Percentiles rank a stretch among this genome's conserved stretches.
phyloP scores from a whole-genome alignment of 306 rosid species.

The Mimosa bimucronata region DNA sequence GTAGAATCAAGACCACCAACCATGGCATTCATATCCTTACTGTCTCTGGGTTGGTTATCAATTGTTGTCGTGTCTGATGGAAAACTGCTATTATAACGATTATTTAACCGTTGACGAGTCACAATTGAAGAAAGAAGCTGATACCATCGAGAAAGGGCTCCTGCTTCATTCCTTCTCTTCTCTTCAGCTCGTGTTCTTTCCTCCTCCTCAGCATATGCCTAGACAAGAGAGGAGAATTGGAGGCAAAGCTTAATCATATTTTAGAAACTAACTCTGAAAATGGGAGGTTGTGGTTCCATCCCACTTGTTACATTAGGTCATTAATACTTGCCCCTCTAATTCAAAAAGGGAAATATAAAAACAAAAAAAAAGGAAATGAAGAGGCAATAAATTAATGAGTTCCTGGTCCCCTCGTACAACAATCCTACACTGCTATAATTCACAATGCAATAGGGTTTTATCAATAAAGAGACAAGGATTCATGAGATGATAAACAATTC shows the following conservation, averaged over 20 bases:
- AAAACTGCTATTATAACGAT: slow-evolving; percentile 55
- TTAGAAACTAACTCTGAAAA: slow-evolving; percentile 12
- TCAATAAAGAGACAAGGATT: slow-evolving; percentile 3
- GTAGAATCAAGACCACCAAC: slow-evolving; percentile 34
- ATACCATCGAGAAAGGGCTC: slow-evolving; percentile 83
- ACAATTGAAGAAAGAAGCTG: slow-evolving; percentile 87
- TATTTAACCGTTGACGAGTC: slow-evolving; percentile 81
- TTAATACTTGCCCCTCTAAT: background rate
- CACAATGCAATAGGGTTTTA: background rate
- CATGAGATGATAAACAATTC: slow-evolving; percentile 30
- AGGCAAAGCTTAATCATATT: slow-evolving; percentile 22
- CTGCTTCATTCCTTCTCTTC: slow-evolving; percentile 68
- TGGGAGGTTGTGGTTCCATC: background rate
- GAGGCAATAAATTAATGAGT: slow-evolving; percentile 11
- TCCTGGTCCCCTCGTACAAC: slow-evolving; percentile 11
- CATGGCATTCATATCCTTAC: slow-evolving; percentile 35
- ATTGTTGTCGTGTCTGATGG: slow-evolving; percentile 44
- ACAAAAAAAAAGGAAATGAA: too few species aligned
- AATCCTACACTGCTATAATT: slow-evolving; percentile 18
- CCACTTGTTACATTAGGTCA: background rate
- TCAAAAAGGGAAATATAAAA: too few species aligned
- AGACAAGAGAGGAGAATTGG: slow-evolving; percentile 31
- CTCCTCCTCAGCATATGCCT: slow-evolving; percentile 84
- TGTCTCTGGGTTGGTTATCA: slow-evolving; percentile 28
- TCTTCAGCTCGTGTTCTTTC: slow-evolving; percentile 73